Evolutionary conservation across 768 basidiomycete species (phyloP), one percentile per base, ranked within the genome.

Genomic region (Podaxis sp.): DNA sequence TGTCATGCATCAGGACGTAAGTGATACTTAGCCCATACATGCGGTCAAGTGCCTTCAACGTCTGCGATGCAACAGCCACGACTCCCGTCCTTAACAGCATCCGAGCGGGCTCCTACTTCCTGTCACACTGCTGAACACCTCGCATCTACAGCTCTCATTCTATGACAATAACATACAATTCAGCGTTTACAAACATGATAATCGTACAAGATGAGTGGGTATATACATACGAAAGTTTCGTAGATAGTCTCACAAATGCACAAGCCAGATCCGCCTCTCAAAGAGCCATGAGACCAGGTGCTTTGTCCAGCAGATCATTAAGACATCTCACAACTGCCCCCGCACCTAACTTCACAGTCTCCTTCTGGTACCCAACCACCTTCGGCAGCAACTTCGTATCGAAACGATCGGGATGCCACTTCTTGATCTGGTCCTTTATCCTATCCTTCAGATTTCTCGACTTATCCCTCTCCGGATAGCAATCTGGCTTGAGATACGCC

Each of bases 331-430:
- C 86, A 55, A 93, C 91, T 28, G 74, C 73, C 27, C 89, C 90
- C 1, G 88, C 88, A n/a, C 86, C 91, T 60, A 82, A 80, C 72
- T 83, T 81, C 53, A 93, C 89, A 67, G 71, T 81, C 67, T 85
- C 89, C 69, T 78, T 79, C 62, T 91, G 88, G 37, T 70, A 77
- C 62, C 86, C 85, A 52, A 75, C 72, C 52, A 91, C 88, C 71
- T 85, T 85, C 10, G 79, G 74, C 68, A 92, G 70, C 56, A 83
- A 73, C 70, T 87, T 85, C 37, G 84, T 84, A 64, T 91, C 87
- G 67, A 93, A 92, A 36, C 88, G 84, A 72, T 93, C 91, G 3
- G 91, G 90, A 72, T 93, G 90, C 90, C 90, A 93, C 64, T 80
- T 75, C 71, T 82, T 81, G 65, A 93, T 79, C 57, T 86, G 83